Evolutionary conservation across 441 rosid species (phyloP).

Genomic region (Capsella rubella): DNA sequence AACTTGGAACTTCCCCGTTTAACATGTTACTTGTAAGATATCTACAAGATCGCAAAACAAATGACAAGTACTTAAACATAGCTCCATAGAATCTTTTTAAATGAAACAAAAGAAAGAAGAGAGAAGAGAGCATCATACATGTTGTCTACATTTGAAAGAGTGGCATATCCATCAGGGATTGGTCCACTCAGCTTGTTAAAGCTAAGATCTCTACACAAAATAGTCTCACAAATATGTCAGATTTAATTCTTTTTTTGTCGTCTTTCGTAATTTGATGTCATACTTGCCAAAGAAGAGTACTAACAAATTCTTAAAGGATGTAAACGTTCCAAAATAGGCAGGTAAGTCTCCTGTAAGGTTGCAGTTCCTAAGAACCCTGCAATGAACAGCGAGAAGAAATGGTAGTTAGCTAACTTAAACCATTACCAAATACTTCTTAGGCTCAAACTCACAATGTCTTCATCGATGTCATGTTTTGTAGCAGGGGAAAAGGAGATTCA

Average conservation of each 20-base stretch:
- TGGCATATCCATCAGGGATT: slow-evolving; percentile 46
- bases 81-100: neutral
- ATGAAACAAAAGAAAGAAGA: slow-evolving; percentile 24
- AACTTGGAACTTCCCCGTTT: slow-evolving; percentile 53
- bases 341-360: slow-evolving; percentile 57
- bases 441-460: slow-evolving; percentile 52
- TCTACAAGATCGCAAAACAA: slow-evolving; percentile 38
- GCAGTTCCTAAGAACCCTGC: slow-evolving; percentile 72
- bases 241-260: neutral
- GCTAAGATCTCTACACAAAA: slow-evolving; percentile 65
- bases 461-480: slow-evolving; percentile 42
- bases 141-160: slow-evolving; percentile 30
- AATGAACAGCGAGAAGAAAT: neutral
- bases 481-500: slow-evolving; percentile 50
- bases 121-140: slow-evolving; percentile 42
- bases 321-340: slow-evolving; percentile 44
- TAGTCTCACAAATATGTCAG: slow-evolving; percentile 25
- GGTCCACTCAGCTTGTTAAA: slow-evolving; percentile 66
- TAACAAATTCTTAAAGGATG: slow-evolving; percentile 48
- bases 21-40: slow-evolving; percentile 66
- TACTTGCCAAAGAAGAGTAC: slow-evolving; percentile 32
- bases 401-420: slow-evolving; percentile 6
- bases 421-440: neutral
- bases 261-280: neutral
- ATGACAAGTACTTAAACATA: neutral